A percentile compares a stretch with the other conserved stretches of the same genome.
These are phyloP conservation scores for Eucalyptus lansdowneana DNA, from an alignment of 345 rosid genomes.

Conservation along the genomic window DNA sequence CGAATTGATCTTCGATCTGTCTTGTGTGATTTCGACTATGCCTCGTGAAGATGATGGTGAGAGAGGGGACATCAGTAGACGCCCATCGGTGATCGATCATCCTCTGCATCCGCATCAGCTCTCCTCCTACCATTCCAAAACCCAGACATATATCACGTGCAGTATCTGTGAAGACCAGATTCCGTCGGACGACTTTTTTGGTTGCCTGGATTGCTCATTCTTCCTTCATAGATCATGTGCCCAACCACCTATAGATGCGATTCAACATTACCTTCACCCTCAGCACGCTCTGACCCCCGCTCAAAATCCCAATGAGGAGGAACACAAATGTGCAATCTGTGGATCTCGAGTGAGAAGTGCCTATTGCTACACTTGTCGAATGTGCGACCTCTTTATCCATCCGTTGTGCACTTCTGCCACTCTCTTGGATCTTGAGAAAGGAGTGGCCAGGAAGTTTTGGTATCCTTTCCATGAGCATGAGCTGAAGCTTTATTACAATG, in stretches of 20 bases:
- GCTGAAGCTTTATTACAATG: neutral
- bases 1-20: fast-evolving
- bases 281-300: neutral
- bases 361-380: neutral
- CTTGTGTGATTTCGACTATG: neutral
- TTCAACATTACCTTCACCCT: neutral
- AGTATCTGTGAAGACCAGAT: fast-evolving
- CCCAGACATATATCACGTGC: fast-evolving
- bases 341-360: fast-evolving
- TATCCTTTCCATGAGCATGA: neutral
- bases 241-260: neutral
- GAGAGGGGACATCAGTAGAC: neutral
- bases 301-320: fast-evolving
- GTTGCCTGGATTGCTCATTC: neutral
- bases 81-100: neutral
- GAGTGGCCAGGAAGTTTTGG: neutral
- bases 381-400: neutral
- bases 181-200: fast-evolving
- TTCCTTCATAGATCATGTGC: neutral
- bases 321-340: fast-evolving
- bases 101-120: neutral
- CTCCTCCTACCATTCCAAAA: neutral
- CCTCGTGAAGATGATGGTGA: neutral
- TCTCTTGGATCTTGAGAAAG: neutral
- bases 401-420: neutral